These are phyloP conservation scores for Ophiosphaerella narmari DNA, from an alignment of 2,329 filamentous ascomycete species.

Conservation along the genomic window DNA sequence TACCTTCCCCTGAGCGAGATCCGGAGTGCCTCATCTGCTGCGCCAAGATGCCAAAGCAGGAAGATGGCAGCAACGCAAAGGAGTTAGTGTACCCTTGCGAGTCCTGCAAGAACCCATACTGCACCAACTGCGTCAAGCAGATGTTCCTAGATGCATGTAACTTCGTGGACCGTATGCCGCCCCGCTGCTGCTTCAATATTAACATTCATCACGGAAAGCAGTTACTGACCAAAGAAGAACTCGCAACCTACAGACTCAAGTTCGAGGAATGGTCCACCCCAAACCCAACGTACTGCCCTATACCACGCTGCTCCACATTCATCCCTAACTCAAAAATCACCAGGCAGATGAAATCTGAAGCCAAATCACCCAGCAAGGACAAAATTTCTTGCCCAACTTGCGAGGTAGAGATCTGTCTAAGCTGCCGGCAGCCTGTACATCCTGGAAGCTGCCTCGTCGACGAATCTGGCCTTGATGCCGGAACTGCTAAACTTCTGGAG, in stretches of 20 bases:
- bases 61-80: conserved; percentile 5
- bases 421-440: conserved; percentile 52
- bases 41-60: conserved; percentile 9
- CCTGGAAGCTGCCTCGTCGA: conserved; percentile 41
- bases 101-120: conserved; percentile 38
- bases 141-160: conserved; percentile 51
- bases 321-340: conserved; percentile 42
- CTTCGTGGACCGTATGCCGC: conserved; percentile 51
- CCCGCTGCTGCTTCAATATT: conserved; percentile 52
- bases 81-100: conserved; percentile 37
- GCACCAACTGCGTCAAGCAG: conserved; percentile 43
- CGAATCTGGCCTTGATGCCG: conserved; percentile 41
- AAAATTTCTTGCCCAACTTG: conserved; percentile 52
- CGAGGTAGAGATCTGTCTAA: conserved; percentile 47
- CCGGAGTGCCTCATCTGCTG: conserved; percentile 32
- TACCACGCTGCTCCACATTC: conserved; percentile 55
- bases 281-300: conserved; percentile 56
- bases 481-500: conserved; percentile 45
- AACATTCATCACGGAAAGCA: conserved; percentile 48
- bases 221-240: conserved; percentile 44
- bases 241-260: conserved; percentile 46
- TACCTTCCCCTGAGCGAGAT: not conserved
- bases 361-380: conserved; percentile 8
- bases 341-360: conserved; percentile 8
- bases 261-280: conserved; percentile 55